These are phyloP conservation scores for Sanghuangporus sanghuang DNA, from an alignment of 1,284 basidiomycete species.

Conservation along the genomic window DNA sequence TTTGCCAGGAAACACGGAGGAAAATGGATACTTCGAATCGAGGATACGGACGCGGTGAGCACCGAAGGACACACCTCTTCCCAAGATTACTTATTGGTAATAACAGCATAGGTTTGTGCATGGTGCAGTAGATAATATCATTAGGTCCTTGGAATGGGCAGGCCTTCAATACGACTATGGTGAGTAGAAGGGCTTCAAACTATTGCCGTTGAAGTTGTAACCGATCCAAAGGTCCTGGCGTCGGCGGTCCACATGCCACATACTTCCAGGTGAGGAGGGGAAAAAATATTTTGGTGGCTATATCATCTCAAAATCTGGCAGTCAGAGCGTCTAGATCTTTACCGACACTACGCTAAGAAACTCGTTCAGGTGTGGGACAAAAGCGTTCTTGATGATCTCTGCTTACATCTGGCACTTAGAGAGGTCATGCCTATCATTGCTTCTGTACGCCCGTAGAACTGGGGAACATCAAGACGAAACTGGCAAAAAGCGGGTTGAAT, in stretches of 20 bases:
- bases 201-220: not conserved
- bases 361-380: slow-evolving; percentile 63
- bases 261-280: slow-evolving; percentile 77
- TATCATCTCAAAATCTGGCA: slow-evolving; percentile 32
- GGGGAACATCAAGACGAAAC: slow-evolving; percentile 56
- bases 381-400: not conserved
- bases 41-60: slow-evolving; percentile 88
- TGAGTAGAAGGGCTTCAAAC: slow-evolving; percentile 26
- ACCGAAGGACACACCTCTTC: not conserved
- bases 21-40: slow-evolving; percentile 88
- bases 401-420: slow-evolving; percentile 35
- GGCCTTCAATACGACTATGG: slow-evolving; percentile 91
- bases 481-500: slow-evolving; percentile 68
- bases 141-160: slow-evolving; percentile 84
- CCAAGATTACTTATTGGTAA: too few relatives aligned
- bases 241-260: slow-evolving; percentile 65
- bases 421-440: slow-evolving; percentile 89
- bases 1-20: slow-evolving; percentile 79
- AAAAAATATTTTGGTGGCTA: too few relatives aligned
- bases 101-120: slow-evolving; percentile 76
- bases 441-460: slow-evolving; percentile 82
- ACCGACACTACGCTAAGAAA: slow-evolving; percentile 66
- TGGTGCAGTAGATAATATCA: slow-evolving; percentile 80
- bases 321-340: slow-evolving; percentile 87
- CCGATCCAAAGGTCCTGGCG: slow-evolving; percentile 60